These are phyloP conservation scores for Periglandula ipomoeae DNA, from an alignment of 2,329 filamentous ascomycete species.

Conservation along the genomic window DNA sequence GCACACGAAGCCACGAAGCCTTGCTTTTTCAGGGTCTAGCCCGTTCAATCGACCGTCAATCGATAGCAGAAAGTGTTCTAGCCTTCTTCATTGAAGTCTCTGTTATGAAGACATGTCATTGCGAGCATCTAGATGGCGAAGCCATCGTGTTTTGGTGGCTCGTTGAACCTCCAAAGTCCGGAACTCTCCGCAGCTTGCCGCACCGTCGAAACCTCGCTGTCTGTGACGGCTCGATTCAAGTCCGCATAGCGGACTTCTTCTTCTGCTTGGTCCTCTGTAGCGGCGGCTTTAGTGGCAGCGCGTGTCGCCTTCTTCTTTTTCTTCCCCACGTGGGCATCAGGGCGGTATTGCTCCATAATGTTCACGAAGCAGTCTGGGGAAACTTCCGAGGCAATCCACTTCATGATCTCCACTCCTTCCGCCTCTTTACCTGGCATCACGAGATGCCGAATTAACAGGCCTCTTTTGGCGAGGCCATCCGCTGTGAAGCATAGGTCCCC, in stretches of 20 bases:
- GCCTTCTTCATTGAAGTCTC: neutral
- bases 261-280: conserved; percentile 28
- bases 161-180: conserved; percentile 72
- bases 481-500: conserved; percentile 74
- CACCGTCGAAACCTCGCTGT: conserved; percentile 57
- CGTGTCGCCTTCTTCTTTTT: conserved; percentile 24
- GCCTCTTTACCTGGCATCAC: conserved; percentile 76
- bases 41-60: neutral
- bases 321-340: conserved; percentile 74
- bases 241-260: conserved; percentile 59
- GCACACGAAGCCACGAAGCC: neutral
- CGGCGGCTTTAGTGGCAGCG: neutral
- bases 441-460: conserved; percentile 67
- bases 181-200: conserved; percentile 58
- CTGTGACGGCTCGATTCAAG: conserved; percentile 56
- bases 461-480: conserved; percentile 72
- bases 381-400: conserved; percentile 64
- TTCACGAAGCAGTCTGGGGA: conserved; percentile 71
- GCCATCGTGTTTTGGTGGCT: conserved; percentile 44
- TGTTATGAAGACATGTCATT: neutral
- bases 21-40: neutral
- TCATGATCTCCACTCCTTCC: conserved; percentile 66
- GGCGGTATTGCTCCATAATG: conserved; percentile 84
- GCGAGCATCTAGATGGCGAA: conserved; percentile 30
- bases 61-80: neutral